Base-by-base conservation (phyloP, 208 protist species). In the Leishmania major region DNA sequence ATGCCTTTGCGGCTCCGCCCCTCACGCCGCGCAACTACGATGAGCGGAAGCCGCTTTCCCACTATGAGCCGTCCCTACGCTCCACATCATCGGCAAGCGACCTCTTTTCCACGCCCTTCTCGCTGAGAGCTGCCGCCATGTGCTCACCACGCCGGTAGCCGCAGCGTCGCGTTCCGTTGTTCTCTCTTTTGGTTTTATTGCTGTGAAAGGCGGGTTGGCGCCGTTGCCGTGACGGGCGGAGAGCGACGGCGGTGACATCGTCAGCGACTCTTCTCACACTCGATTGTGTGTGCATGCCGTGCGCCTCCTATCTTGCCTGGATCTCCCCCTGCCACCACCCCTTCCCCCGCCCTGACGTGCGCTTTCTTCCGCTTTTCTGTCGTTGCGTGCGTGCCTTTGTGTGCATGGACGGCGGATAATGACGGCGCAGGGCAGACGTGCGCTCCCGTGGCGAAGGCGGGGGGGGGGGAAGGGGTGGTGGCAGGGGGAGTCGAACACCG, bases 1-100 rank as follows among this genome's bases (percentile, higher is more conserved):
- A 60, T 15, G 37, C 15, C 8, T 37, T 71, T 7, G 64, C 45
- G 0, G 78, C 78, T 0, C 83, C 78, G 3, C 83, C 83, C 43
- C 59, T 74, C 62, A 86, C 83, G 10, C 83, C 83, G 25, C 83
- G 83, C 66, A 82, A 86, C 78, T 82, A 76, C 83, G 75, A 86
- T 55, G 78, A 43, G 25, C 71, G 55, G 1, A 74, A 64, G 37
- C 78, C 62, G 31, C 59, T 70, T 11, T 76, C 83, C 31, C 75
- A 69, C 43, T 82, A 82, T 51, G 78, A 69, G 73, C 51, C 77
- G 0, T 86, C 72, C 25, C 45, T 79, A 4, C 55, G 78, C 74
- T 82, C 74, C 3, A 45, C 83, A 35, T 83, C 83, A 19, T 82
- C 83, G 25, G 64, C 83, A 43, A 80, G 78, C 59, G 60, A 80